Evolutionary conservation across 768 basidiomycete species (phyloP).

Genomic region (Botryobasidium botryosum): DNA sequence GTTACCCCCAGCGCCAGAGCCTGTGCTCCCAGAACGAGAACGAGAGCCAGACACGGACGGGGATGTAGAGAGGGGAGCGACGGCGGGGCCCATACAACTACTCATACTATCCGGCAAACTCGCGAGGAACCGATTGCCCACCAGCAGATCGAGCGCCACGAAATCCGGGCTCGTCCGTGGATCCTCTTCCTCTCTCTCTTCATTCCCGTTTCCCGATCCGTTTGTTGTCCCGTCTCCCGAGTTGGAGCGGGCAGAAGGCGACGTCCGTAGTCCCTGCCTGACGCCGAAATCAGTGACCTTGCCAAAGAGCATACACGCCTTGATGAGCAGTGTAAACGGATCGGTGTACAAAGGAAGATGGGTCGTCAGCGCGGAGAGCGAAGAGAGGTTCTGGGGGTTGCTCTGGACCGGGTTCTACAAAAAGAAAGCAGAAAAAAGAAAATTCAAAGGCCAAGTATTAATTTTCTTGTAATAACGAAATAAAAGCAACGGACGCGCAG

Average conservation of each 20-base stretch:
- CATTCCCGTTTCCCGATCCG: too few relatives aligned
- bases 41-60: too few relatives aligned
- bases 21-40: too few relatives aligned
- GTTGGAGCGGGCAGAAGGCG: too few relatives aligned
- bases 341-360: constrained; percentile 70
- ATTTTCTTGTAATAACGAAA: neutral
- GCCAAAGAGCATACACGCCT: constrained; percentile 72
- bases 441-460: too few relatives aligned
- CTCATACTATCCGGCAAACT: constrained; percentile 34
- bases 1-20: too few relatives aligned
- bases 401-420: constrained; percentile 39
- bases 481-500: neutral
- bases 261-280: too few relatives aligned
- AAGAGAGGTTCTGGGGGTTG: constrained; percentile 59
- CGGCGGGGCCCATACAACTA: constrained; percentile 12
- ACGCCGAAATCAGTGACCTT: constrained; percentile 75
- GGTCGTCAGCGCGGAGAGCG: constrained; percentile 44
- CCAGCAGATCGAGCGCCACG: constrained; percentile 48
- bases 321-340: constrained; percentile 64
- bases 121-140: constrained; percentile 47
- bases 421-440: neutral
- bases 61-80: too few relatives aligned
- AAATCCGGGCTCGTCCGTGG: constrained; percentile 32
- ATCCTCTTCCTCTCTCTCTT: too few relatives aligned
- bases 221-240: too few relatives aligned